Conservation (phyloP, 768 basidiomycete genomes). For the Trametes sanguinea region DNA sequence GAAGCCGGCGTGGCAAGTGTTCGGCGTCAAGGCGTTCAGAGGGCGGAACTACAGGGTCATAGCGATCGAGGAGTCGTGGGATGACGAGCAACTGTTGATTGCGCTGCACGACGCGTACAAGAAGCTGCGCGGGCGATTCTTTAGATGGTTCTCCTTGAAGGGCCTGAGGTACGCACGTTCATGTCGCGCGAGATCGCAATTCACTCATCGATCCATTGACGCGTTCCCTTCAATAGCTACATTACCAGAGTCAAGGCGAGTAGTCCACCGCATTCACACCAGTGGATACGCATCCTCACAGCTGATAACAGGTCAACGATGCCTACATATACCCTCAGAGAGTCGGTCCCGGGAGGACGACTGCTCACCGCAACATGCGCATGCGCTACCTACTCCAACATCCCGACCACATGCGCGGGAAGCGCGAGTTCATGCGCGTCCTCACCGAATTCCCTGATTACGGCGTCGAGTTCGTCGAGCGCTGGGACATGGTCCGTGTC, state of each 20-base stretch:
- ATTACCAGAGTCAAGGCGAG: background rate
- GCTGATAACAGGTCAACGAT: background rate
- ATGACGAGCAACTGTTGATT: slow-evolving; percentile 14
- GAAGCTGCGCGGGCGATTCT: slow-evolving; percentile 4
- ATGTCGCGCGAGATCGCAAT: too few relatives aligned
- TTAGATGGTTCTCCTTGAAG: slow-evolving; percentile 16
- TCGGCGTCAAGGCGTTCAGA: slow-evolving; percentile 7
- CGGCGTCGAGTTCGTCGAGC: slow-evolving; percentile 24
- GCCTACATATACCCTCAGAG: slow-evolving; percentile 10
- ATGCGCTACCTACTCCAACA: slow-evolving; percentile 17
- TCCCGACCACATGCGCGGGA: slow-evolving; percentile 12
- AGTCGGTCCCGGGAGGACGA: slow-evolving; percentile 4
- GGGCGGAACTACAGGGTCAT: background rate
- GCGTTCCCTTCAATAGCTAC: background rate
- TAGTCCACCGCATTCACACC: background rate
- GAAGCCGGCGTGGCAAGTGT: slow-evolving; percentile 1
- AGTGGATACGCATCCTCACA: too few relatives aligned
- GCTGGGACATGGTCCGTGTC: slow-evolving; percentile 16
- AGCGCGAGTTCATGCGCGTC: slow-evolving; percentile 15
- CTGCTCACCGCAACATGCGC: slow-evolving; percentile 10
- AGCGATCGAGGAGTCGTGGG: slow-evolving; percentile 5
- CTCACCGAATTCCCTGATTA: slow-evolving; percentile 9
- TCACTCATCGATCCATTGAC: too few relatives aligned
- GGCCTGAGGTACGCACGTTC: background rate
- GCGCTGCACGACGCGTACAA: slow-evolving; percentile 15